A percentile compares a stretch with the other conserved stretches of the same genome.
These are phyloP conservation scores for Alternaria sp. DNA, from an alignment of 2,329 filamentous ascomycete species.

Conservation along the genomic window DNA sequence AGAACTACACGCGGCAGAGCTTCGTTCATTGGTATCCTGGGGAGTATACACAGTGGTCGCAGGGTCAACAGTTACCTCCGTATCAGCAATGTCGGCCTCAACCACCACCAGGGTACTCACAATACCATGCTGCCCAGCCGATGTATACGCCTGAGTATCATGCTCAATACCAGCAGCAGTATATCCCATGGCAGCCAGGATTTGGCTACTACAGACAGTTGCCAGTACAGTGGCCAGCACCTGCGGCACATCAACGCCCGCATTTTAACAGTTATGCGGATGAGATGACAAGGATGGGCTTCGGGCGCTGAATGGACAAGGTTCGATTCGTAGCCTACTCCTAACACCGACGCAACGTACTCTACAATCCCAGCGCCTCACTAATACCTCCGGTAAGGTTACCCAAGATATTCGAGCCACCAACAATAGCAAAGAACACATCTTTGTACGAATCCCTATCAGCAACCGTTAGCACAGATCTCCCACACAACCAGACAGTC, in stretches of 20 bases:
- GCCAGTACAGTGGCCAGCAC: neutral
- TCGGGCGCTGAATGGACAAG: neutral
- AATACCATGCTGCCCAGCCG: neutral
- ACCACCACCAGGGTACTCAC: neutral
- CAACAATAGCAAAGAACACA: conserved; percentile 11
- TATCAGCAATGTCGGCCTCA: neutral
- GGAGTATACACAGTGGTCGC: neutral
- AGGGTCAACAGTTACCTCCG: neutral
- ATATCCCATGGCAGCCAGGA: neutral
- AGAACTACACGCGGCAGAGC: neutral
- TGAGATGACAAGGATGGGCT: neutral
- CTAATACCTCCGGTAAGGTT: conserved; percentile 23
- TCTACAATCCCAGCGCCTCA: conserved; percentile 8
- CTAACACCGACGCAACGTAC: neutral
- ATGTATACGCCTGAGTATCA: neutral
- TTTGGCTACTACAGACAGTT: neutral
- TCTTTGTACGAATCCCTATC: conserved; percentile 24
- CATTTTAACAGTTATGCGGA: neutral
- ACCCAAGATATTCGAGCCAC: conserved; percentile 13
- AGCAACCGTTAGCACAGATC: neutral
- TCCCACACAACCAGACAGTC: neutral
- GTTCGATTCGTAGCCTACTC: neutral
- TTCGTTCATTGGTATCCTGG: neutral
- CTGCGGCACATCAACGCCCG: neutral
- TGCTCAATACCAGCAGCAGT: neutral